phyloP scores from a whole-genome alignment of 2,329 filamentous ascomycete species.

The Aspergillus amoenus region DNA sequence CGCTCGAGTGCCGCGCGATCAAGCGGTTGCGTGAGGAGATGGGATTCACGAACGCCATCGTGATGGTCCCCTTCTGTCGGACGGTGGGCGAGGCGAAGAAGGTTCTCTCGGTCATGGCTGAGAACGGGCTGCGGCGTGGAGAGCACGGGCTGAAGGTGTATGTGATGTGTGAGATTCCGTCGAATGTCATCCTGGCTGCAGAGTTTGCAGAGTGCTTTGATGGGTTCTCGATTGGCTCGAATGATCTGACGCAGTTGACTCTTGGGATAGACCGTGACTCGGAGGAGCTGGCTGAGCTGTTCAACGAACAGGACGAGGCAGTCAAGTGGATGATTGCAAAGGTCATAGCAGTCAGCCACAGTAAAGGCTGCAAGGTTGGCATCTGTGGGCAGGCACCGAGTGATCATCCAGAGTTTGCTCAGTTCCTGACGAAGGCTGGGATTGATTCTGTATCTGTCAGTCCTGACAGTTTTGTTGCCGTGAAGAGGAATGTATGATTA shows the following conservation, averaged over 20 bases:
- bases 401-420: constrained; percentile 40
- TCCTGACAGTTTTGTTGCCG: constrained; percentile 41
- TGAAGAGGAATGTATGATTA: constrained; percentile 24
- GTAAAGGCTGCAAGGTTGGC: constrained; percentile 38
- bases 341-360: constrained; percentile 31
- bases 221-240: constrained; percentile 45
- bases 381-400: constrained; percentile 44
- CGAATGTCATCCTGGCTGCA: constrained; percentile 41
- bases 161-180: constrained; percentile 46
- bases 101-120: constrained; percentile 37
- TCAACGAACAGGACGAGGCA: constrained; percentile 41
- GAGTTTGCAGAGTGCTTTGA: constrained; percentile 41
- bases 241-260: constrained; percentile 43
- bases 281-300: constrained; percentile 36
- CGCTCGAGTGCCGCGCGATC: constrained; percentile 41
- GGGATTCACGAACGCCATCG: constrained; percentile 38
- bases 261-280: constrained; percentile 43
- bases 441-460: constrained; percentile 44
- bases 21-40: constrained; percentile 39
- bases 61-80: constrained; percentile 43
- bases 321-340: constrained; percentile 42
- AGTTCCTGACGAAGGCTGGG: constrained; percentile 35
- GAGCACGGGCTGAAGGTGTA: constrained; percentile 39
- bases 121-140: constrained; percentile 39
- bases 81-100: constrained; percentile 37